phyloP scores from a whole-genome alignment of 345 rosid genomes.

The Pistacia integerrima region DNA sequence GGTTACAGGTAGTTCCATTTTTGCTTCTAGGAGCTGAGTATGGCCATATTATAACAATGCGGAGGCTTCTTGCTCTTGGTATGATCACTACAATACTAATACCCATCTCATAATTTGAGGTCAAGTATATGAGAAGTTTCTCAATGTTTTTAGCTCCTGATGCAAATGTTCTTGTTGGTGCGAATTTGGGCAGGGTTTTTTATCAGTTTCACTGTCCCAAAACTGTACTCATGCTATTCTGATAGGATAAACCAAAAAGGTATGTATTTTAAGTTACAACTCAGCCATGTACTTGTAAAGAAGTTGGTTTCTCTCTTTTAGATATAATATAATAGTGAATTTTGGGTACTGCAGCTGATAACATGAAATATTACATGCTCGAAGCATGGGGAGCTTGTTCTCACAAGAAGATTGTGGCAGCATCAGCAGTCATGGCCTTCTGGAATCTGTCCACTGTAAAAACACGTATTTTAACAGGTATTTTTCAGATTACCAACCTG shows the following conservation, averaged over 20 bases:
- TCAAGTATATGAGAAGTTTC: not conserved
- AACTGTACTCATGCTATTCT: conserved; percentile 61
- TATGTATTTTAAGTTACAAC: conserved; percentile 7
- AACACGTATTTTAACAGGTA: conserved; percentile 82
- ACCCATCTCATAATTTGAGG: not conserved
- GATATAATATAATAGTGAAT: conserved; percentile 13
- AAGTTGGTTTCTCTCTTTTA: not conserved
- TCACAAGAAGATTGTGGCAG: conserved; percentile 84
- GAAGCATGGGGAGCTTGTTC: conserved; percentile 82
- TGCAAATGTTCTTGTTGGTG: conserved; percentile 8
- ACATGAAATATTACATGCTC: conserved; percentile 37
- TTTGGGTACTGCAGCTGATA: conserved; percentile 48
- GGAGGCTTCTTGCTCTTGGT: conserved; percentile 84
- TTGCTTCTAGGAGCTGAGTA: conserved; percentile 87
- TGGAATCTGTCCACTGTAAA: conserved; percentile 88
- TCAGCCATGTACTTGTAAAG: not conserved
- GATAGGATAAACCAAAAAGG: conserved; percentile 63
- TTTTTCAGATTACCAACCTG: not conserved
- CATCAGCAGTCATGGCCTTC: conserved; percentile 72
- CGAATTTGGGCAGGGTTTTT: conserved; percentile 66
- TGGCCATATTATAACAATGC: conserved; percentile 72
- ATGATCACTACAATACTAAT: conserved; percentile 14
- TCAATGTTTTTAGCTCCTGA: conserved; percentile 1
- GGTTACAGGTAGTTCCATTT: conserved; percentile 73
- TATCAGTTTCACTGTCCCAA: conserved; percentile 74